Base-by-base conservation (phyloP, 2,329 filamentous ascomycete species). In the Trichoderma sp. region DNA sequence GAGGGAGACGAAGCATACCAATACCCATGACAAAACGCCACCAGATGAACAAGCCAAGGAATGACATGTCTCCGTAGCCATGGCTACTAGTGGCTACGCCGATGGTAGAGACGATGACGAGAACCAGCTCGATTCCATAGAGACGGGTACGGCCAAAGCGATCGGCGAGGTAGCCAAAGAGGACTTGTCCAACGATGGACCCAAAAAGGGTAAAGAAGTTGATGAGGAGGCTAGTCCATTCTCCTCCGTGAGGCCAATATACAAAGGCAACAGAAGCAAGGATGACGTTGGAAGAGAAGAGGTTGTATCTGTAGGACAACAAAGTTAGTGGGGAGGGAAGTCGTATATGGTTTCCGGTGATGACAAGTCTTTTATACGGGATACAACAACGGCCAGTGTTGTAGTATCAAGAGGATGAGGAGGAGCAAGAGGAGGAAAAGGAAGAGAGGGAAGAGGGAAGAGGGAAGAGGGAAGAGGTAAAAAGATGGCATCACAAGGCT, bases 61-160 rank as follows among this genome's bases (percentile, higher is more conserved):
- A 87, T 8, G 83, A 85, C 75, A 87, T 80, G 73, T 86, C 84
- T 53, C 81, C 79, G 74, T 85, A 85, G 36, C 85, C 85, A 74
- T 82, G 82, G 71, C 84, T 87, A 68, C 83, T 85, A 0, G 85
- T 87, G n/a, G 85, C 85, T 3, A 87, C 84, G 9, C 86, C 86
- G 73, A 88, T 85, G n/a, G 86, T 88, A 17, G 85, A 87, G 9
- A 88, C 83, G 65, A 88, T 86, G 61, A 88, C 86, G 12, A 88
- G 84, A 17, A 87, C 80, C 15, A 88, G 79, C 76, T 88, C 86
- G 67, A 88, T 85, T n/a, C 86, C 86, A 71, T 88, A 88, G 3
- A 88, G 81, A 5, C 85, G 82, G 13, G 86, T 88, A 23, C 86
- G 83, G n/a, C 86, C 86, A 76, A 85, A 86, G 70, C 83, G 83